Base-by-base conservation (phyloP, 306 rosid species). In the Sechiopsis laciniata region DNA sequence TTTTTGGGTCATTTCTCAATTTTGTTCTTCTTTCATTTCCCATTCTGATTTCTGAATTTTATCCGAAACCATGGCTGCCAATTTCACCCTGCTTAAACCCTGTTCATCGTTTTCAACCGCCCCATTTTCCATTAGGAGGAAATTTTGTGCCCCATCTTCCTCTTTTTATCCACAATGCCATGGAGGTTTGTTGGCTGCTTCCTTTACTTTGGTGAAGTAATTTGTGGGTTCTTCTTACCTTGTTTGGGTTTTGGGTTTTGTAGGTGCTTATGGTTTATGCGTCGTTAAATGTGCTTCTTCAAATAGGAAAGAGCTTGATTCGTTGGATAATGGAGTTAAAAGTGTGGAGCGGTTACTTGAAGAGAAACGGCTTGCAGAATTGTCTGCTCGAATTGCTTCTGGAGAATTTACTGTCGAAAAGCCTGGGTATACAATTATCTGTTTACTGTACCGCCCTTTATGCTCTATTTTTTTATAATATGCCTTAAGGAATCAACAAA, bases 321-420 rank as follows among this genome's bases (percentile, higher is more conserved):
- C 96, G 0, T 78, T 40, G 60, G 84, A 79, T 7, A 69, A 59
- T 50, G 82, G 73, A 48, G 84, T 76, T 70, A 84, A 80, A 77
- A 82, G 55, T 32, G 84, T 69, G 45, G 87, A 90, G 48, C 80
- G 45, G 58, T 56, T 81, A 54, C 57, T 74, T 60, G 83, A 81
- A 78, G 81, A 83, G 78, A 89, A 87, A 76, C 83, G 75, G 56
- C 89, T 90, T 7, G 92, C 91, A 24, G 87, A 88, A 77, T 79
- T 89, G 73, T 89, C 90, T 65, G 75, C 91, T 79, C 85, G 84
- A 75, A 94, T 94, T 82, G 87, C 97, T 56, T 78, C 92, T 48
- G 96, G 99, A 51, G 95, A 84, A 76, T 94, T 87, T 74, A 86
- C 97, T 1, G 96, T 86, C n/a, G 78, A 80, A 10, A 76, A 84